phyloP scores from a whole-genome alignment of 2,329 filamentous ascomycete genomes.

The Penicillium psychrosexuale region DNA sequence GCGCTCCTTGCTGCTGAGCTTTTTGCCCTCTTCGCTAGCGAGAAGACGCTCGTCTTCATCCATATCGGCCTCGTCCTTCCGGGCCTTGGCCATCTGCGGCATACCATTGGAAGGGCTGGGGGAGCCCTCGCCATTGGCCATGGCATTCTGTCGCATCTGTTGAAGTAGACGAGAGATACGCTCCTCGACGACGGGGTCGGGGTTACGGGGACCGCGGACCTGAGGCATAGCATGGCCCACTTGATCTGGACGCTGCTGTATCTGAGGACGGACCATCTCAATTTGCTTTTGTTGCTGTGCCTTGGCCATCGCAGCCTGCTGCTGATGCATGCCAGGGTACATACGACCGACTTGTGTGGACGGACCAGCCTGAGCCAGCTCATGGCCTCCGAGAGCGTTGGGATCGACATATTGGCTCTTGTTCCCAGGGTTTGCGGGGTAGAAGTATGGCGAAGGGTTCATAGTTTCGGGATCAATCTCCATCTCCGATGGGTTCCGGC shows the following conservation, averaged over 20 bases:
- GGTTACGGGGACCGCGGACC: conserved; percentile 37
- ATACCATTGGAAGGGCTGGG: conserved; percentile 42
- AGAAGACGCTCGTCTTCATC: conserved; percentile 92
- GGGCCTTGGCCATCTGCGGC: conserved; percentile 68
- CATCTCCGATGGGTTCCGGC: conserved; percentile 54
- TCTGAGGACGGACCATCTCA: conserved; percentile 56
- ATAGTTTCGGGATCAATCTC: conserved; percentile 70
- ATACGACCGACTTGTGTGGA: conserved; percentile 65
- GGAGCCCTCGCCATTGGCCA: conserved; percentile 52
- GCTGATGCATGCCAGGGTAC: conserved; percentile 91
- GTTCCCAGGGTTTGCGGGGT: conserved; percentile 44
- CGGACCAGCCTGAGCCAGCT: conserved; percentile 53
- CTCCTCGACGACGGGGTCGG: conserved; percentile 77
- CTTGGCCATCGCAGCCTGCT: conserved; percentile 75
- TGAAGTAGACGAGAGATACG: conserved; percentile 90
- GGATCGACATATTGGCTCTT: conserved; percentile 67
- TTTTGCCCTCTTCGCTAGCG: conserved; percentile 98
- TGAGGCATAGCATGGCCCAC: conserved; percentile 28
- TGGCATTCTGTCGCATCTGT: conserved; percentile 78
- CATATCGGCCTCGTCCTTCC: conserved; percentile 98
- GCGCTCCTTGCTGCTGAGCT: conserved; percentile 95
- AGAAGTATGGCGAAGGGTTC: conserved; percentile 63
- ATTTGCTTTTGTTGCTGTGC: conserved; percentile 65
- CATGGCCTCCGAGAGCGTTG: conserved; percentile 64
- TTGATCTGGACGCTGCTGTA: conserved; percentile 40